Conservation (phyloP, 257 asterid species). For the Jacaranda mimosifolia region DNA sequence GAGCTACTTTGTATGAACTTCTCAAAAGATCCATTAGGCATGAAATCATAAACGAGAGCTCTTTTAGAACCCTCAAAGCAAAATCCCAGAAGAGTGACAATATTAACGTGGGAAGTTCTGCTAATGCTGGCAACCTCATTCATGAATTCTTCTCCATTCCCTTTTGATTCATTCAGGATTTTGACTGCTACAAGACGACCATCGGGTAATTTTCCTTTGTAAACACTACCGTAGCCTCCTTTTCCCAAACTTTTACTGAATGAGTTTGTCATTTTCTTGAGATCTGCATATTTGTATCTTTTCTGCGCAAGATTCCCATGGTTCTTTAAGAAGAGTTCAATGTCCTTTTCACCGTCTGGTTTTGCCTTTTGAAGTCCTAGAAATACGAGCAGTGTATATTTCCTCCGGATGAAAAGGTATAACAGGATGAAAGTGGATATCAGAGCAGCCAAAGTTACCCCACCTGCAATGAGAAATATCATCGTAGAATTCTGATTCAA, state of each 20-base stretch:
- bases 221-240: slow-evolving; percentile 45
- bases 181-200: slow-evolving; percentile 49
- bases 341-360: slow-evolving; percentile 15
- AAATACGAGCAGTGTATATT: too few species aligned
- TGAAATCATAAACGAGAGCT: slow-evolving; percentile 50
- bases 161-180: slow-evolving; percentile 34
- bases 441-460: background rate
- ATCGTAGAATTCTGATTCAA: background rate
- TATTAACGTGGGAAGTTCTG: slow-evolving; percentile 51
- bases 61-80: slow-evolving; percentile 45
- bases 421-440: background rate
- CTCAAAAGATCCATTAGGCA: slow-evolving; percentile 54
- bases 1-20: slow-evolving; percentile 34
- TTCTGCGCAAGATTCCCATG: slow-evolving; percentile 25
- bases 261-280: slow-evolving; percentile 38
- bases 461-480: background rate
- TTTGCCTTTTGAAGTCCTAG: too few species aligned
- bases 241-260: slow-evolving; percentile 41
- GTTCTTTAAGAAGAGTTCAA: slow-evolving; percentile 17
- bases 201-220: slow-evolving; percentile 35
- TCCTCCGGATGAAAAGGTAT: background rate
- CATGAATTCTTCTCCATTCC: slow-evolving; percentile 49
- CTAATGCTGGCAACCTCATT: slow-evolving; percentile 56
- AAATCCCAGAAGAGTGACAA: slow-evolving; percentile 27
- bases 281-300: slow-evolving; percentile 37